Evolutionary conservation across 441 rosid genomes (phyloP).

Genomic region (Mallotus japonicus): DNA sequence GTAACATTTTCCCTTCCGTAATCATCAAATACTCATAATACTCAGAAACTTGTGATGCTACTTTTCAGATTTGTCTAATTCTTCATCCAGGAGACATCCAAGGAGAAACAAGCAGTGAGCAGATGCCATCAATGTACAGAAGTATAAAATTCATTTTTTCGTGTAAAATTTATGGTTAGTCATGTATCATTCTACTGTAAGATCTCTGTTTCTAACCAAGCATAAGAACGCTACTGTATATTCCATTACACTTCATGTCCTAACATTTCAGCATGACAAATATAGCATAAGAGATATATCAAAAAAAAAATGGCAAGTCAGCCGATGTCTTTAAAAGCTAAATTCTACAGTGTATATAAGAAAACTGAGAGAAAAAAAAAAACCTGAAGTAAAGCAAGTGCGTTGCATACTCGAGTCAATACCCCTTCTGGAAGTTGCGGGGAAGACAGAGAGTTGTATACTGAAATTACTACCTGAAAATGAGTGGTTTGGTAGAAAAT

Average conservation of each 20-base stretch:
- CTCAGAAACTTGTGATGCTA: too few species aligned
- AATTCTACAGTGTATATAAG: too few species aligned
- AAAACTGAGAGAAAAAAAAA: neutral
- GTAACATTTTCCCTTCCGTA: too few species aligned
- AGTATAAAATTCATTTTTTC: neutral
- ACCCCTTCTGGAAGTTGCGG: slow-evolving; percentile 71
- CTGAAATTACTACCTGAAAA: slow-evolving; percentile 79
- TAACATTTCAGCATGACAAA: neutral
- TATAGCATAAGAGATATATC: neutral
- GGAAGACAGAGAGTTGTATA: slow-evolving; percentile 65
- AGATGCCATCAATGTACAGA: neutral
- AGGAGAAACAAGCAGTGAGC: too few species aligned
- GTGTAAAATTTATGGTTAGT: neutral
- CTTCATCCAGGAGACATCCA: too few species aligned
- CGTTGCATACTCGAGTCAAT: slow-evolving; percentile 75
- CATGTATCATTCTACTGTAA: neutral
- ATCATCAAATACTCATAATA: too few species aligned
- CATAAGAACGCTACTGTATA: neutral
- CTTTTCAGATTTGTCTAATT: too few species aligned
- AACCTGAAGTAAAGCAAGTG: slow-evolving; percentile 90
- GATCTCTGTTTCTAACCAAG: neutral
- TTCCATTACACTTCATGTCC: neutral
- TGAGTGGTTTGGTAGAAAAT: neutral
- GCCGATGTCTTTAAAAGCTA: neutral
- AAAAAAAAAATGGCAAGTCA: neutral